Base-by-base conservation (phyloP, 2,329 filamentous ascomycete genomes). In the Aspergillus fijiensis region DNA sequence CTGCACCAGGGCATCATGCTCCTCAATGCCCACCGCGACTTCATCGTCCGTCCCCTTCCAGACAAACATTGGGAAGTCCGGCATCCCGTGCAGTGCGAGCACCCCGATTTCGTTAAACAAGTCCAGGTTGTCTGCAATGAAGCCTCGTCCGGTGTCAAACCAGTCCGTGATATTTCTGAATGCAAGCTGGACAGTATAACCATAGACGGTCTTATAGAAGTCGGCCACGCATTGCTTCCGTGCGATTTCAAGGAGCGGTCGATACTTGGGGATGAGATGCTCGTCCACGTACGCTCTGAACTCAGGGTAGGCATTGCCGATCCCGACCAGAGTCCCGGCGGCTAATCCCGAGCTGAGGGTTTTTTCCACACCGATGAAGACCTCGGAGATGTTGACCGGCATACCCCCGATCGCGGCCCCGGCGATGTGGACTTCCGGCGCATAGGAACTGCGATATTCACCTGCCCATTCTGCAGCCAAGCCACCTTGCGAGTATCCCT, bases 341-440 rank as follows among this genome's bases (percentile, higher is more conserved):
- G 39, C 39, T 12, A 45, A 9, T n/a, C 39, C 39, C 16, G 39
- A 12, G 16, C 16, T n/a, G 1, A 45, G 14, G 16, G 14, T 45
- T 9, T 45, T 45, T 19, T 45, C 39, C 7, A 19, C 39, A 14
- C 4, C 39, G 6, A n/a, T 3, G 16, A 45, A 45, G 39, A 19
- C 39, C 39, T 45, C 16, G 2, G 39, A 45, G 1, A 57, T 51
- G 9, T 57, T 57, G 5, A 31, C 14, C 1, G 55, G 55, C 9
- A 49, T 25, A n/a, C 55, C 55, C 16, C 55, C 55, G 2, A 57
- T 51, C 3, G 55, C 55, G n/a, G 55, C 55, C n/a, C 47, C 55
- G 3, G 23, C 27, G 16, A 57, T 57, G 16, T 42, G 55, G 4
- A 57, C 19, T 4, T 57, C 48, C 12, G 55, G 55, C 10, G 55